A percentile compares a stretch with the other conserved stretches of the same genome.
phyloP scores from a whole-genome alignment of 2,329 filamentous ascomycete genomes.

The Trichoderma citrinoviride region DNA sequence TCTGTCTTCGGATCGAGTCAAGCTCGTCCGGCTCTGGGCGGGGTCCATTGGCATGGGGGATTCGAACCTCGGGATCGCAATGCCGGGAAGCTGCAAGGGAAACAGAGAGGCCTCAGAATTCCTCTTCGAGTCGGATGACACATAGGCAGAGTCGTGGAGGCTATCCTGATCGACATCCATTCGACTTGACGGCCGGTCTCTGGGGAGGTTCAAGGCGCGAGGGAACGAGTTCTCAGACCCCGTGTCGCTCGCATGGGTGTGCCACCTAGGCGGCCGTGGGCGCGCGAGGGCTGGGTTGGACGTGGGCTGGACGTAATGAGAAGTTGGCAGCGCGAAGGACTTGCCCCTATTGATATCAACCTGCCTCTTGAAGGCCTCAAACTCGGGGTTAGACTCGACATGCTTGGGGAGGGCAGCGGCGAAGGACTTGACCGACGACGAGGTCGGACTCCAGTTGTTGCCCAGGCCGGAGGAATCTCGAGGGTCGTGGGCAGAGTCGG shows the following conservation, averaged over 20 bases:
- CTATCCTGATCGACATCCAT: conserved; percentile 49
- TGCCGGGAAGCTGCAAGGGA: conserved; percentile 39
- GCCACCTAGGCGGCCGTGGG: conserved; percentile 46
- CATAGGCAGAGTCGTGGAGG: conserved; percentile 53
- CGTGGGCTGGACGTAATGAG: conserved; percentile 44
- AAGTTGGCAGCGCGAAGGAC: conserved; percentile 45
- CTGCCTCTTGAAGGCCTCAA: conserved; percentile 73
- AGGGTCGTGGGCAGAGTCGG: conserved; percentile 59
- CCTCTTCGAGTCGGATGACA: conserved; percentile 53
- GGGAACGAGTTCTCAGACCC: conserved; percentile 37
- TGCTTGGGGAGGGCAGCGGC: conserved; percentile 65
- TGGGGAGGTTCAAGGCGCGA: conserved; percentile 27
- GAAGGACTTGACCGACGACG: conserved; percentile 69
- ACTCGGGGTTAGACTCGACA: conserved; percentile 76
- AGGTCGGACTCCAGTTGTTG: conserved; percentile 72
- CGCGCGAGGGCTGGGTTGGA: conserved; percentile 36
- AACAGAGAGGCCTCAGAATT: conserved; percentile 50
- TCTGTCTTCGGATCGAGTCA: conserved; percentile 48
- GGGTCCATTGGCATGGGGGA: conserved; percentile 36
- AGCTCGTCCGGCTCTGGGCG: conserved; percentile 27
- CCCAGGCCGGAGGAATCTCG: conserved; percentile 65
- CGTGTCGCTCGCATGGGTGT: conserved; percentile 48
- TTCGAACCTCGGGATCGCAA: conserved; percentile 47
- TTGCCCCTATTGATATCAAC: conserved; percentile 61
- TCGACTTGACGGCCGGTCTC: conserved; percentile 28